A percentile compares a stretch with the other conserved stretches of the same genome.
Conservation (phyloP, 169 alveolate species). For the Neospora caninum region DNA sequence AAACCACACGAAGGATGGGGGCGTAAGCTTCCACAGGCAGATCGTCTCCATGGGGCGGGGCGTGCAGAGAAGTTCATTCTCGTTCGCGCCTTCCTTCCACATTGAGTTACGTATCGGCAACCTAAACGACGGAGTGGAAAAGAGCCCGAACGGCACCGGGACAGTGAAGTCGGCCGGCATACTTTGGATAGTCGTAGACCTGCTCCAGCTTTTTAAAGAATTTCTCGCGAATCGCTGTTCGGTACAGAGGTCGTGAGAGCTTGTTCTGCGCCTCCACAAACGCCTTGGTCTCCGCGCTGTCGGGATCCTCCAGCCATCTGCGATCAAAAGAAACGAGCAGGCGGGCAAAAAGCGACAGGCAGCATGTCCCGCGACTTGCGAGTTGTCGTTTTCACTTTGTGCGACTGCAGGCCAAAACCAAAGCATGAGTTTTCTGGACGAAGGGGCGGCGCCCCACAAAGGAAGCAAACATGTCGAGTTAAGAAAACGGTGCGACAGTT, state of each 20-base stretch:
- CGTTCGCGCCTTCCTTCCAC: too few relatives aligned
- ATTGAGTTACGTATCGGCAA: too few relatives aligned
- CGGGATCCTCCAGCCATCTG: conserved; percentile 68
- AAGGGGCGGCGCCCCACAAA: too few relatives aligned
- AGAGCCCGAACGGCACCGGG: too few relatives aligned
- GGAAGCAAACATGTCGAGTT: too few relatives aligned
- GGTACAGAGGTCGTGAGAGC: conserved; percentile 32
- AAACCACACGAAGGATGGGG: neutral
- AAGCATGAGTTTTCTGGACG: too few relatives aligned
- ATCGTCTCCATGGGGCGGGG: too few relatives aligned
- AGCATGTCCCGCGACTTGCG: neutral
- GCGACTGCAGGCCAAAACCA: too few relatives aligned
- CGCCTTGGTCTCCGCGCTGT: conserved; percentile 59
- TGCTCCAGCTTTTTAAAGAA: neutral
- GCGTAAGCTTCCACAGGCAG: neutral
- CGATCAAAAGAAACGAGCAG: neutral
- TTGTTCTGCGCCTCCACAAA: conserved; percentile 51
- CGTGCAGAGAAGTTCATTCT: too few relatives aligned
- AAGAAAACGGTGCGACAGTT: too few relatives aligned
- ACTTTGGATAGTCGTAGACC: conserved; percentile 59
- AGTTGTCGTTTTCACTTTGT: too few relatives aligned
- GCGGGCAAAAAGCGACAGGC: neutral
- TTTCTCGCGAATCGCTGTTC: conserved; percentile 33
- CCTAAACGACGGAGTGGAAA: too few relatives aligned
- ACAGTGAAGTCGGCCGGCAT: neutral